Evolutionary conservation across 1,284 basidiomycete genomes (phyloP), one percentile per base, ranked within the genome.

Genomic region (Rhizoctonia solani): DNA sequence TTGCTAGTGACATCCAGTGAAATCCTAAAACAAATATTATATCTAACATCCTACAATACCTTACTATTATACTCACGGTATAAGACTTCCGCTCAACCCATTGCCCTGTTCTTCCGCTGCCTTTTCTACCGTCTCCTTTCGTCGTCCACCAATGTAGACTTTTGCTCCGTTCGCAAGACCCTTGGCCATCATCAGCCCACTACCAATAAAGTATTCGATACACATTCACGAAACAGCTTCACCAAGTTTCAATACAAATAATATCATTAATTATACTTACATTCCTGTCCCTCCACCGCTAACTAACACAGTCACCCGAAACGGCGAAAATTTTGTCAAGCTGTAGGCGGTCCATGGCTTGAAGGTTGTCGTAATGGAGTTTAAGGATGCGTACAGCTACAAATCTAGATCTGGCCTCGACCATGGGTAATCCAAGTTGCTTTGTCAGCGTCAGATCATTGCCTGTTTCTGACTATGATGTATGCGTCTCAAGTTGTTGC

Each of bases 221-320:
- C 58, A 49, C 8, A 21, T 30, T 47, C 27, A 23, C 4, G 13
- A 23, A 25, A 29, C 16, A 25, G 11, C 11, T 11, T 34, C 4
- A 34, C 32, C 4, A 11, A 34, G 32, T n/a, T n/a, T n/a, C n/a
- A n/a, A n/a, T 34, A 11, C 32, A 34, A 11, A 34, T 34, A 34
- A 34, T n/a, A 27, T 32, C 41, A 34, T 11, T 4, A 34, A 34
- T 34, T 4, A 4, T 34, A 34, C 69, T 87, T 61, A 70, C 69
- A 93, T 92, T 1, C 91, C 91, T 0, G 88, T 90, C 25, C 88
- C 90, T 3, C 90, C 91, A 44, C 91, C 90, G 0, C 90, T 89
- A 32, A 92, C 87, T 34, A 93, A 76, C 6, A 89, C 88, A 21
- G 92, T 78, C 32, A 84, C 83, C 86, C 14, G 80, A 77, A 59